Percentiles rank a stretch among this genome's conserved stretches.
Conservation (phyloP, 2,329 filamentous ascomycete species). For the Sporothrix brunneoviolacea region DNA sequence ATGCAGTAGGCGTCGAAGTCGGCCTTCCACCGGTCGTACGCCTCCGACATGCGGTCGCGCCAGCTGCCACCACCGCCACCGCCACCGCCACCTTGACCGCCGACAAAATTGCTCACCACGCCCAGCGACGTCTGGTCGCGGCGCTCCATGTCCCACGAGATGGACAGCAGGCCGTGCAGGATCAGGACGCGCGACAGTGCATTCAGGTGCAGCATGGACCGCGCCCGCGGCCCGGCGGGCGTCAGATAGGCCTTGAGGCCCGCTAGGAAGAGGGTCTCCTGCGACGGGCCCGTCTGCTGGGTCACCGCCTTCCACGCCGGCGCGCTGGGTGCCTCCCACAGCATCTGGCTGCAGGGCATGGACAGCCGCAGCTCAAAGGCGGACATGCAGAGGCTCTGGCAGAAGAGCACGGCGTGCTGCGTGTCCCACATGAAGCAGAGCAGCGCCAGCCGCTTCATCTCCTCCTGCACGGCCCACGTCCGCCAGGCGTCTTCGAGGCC, state of each 20-base stretch:
- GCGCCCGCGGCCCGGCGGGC: neutral
- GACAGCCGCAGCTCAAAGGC: constrained; percentile 17
- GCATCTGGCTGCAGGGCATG: constrained; percentile 14
- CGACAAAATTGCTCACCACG: neutral
- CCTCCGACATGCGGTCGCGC: constrained; percentile 7
- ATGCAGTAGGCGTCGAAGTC: constrained; percentile 15
- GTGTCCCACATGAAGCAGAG: constrained; percentile 20
- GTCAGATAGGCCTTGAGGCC: constrained; percentile 2
- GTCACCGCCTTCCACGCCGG: constrained; percentile 10
- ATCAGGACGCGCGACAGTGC: constrained; percentile 11
- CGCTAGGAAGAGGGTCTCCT: constrained; percentile 3
- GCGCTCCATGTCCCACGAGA: constrained; percentile 19
- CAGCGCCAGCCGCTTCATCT: constrained; percentile 17
- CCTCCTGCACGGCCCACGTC: constrained; percentile 13
- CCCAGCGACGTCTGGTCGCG: constrained; percentile 18
- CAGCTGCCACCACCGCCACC: neutral
- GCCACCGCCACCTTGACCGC: neutral
- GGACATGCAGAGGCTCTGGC: constrained; percentile 20
- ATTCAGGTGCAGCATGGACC: constrained; percentile 1
- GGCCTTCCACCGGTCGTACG: constrained; percentile 13
- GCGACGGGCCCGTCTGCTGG: neutral
- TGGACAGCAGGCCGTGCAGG: constrained; percentile 17
- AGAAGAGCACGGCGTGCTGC: constrained; percentile 19
- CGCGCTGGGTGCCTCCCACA: constrained; percentile 15
- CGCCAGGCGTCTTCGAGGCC: constrained; percentile 8